Base-by-base conservation (phyloP, 257 asterid genomes). In the Pogostemon cablin region DNA sequence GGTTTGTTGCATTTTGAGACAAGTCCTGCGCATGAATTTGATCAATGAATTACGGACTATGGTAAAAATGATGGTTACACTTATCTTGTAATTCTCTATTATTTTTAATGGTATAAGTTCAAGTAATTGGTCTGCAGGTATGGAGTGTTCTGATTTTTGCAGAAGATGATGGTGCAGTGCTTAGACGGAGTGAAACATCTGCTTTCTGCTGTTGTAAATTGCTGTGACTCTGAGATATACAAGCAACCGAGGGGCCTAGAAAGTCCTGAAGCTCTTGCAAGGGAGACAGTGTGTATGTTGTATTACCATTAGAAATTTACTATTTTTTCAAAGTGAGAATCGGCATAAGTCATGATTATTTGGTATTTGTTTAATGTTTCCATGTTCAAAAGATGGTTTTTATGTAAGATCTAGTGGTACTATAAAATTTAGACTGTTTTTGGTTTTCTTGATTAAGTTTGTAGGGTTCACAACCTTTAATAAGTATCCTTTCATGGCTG, bases 201-300 rank as follows among this genome's bases (percentile, higher is more conserved):
- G 57, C 80, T 83, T 77, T 83, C 75, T 72, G 82, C 86, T 69
- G 65, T 83, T 75, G 73, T 76, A 63, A 88, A 63, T 77, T 88
- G 92, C 72, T 86, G 87, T 46, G 86, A 84, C 58, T 72, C 96
- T 65, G 90, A 86, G 69, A 78, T 75, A 71, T 76, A 80, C 86
- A 84, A 84, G 81, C 87, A 77, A 84, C 89, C 90, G 12, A 78
- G 82, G 71, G 90, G 88, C 76, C 65, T 86, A 76, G 81, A 81
- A 46, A 75, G 87, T 86, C 92, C 92, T 69, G 92, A 84, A 85
- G 83, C 81, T 71, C 83, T 86, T 58, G 90, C 92, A 8, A 83
- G 92, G 81, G 92, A 83, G 76, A 81, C 88, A 20, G 86, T 84
- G 64, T 84, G 88, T 84, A 74, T 41, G 88, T 77, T 73, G 62